phyloP scores from a whole-genome alignment of 208 protist genomes.

The Lotmaria passim region DNA sequence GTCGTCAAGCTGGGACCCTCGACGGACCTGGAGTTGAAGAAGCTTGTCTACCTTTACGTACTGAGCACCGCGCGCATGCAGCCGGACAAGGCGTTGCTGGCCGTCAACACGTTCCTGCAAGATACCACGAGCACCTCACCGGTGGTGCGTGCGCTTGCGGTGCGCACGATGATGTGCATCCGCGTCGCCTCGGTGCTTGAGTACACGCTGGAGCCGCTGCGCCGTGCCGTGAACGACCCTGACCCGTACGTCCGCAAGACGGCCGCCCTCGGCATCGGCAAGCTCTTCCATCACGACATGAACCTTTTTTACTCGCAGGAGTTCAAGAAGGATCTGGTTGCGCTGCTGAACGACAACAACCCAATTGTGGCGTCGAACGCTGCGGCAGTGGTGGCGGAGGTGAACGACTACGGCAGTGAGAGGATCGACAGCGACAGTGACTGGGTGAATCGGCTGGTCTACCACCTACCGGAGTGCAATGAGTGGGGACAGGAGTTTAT shows the following conservation, averaged over 20 bases:
- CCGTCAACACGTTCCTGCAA: constrained; percentile 98
- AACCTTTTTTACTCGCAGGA: constrained; percentile 95
- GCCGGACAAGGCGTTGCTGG: constrained; percentile 98
- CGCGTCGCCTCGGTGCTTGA: constrained; percentile 97
- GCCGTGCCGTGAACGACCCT: constrained; percentile 86
- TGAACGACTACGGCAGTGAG: constrained; percentile 67
- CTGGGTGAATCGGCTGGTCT: constrained; percentile 95
- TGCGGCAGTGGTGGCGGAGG: constrained; percentile 97
- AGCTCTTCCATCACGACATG: constrained; percentile 98
- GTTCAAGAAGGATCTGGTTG: constrained; percentile 87
- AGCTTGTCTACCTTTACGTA: constrained; percentile 99
- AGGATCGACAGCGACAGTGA: constrained; percentile 61
- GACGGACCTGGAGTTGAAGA: constrained; percentile 99
- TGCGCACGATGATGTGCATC: constrained; percentile 99
- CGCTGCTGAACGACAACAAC: constrained; percentile 96
- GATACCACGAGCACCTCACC: constrained; percentile 95
- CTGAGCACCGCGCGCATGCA: constrained; percentile 99
- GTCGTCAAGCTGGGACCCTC: constrained; percentile 99
- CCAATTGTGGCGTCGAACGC: constrained; percentile 98
- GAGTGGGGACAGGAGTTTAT: constrained; percentile 99
- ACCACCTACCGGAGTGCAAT: constrained; percentile 96
- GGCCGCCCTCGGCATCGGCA: constrained; percentile 98
- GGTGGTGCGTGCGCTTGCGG: constrained; percentile 98
- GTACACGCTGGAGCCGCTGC: constrained; percentile 98
- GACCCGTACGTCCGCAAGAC: constrained; percentile 99